Conservation (phyloP, 169 alveolate genomes). For the Eimeria necatrix region DNA sequence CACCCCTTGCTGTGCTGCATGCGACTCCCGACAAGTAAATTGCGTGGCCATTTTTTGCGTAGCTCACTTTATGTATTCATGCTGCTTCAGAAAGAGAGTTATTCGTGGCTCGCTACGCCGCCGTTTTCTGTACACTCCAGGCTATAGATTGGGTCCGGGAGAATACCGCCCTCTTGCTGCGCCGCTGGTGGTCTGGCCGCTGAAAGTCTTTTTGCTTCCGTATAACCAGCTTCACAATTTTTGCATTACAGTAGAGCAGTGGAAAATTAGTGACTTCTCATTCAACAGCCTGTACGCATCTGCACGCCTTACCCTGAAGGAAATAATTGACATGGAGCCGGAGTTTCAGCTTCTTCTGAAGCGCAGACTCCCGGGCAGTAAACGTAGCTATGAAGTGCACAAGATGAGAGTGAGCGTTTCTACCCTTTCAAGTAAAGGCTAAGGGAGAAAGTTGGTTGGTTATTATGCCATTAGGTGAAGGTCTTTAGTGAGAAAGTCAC, state of each 20-base stretch:
- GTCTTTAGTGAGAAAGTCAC: too few species aligned
- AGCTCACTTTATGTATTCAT: not conserved
- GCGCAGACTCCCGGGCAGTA: conserved; percentile 82
- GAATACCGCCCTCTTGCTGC: conserved; percentile 70
- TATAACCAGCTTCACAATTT: conserved; percentile 84
- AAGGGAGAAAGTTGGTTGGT: too few species aligned
- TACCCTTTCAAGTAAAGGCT: not conserved
- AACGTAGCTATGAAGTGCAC: conserved; percentile 86
- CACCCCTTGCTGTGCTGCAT: too few species aligned
- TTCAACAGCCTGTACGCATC: conserved; percentile 84
- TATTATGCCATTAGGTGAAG: too few species aligned
- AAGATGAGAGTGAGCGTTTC: conserved; percentile 81
- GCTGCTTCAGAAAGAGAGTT: not conserved
- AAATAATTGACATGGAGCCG: conserved; percentile 83
- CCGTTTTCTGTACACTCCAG: conserved; percentile 79
- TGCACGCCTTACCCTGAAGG: conserved; percentile 84
- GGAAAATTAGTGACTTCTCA: conserved; percentile 84
- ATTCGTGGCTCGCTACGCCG: conserved; percentile 66
- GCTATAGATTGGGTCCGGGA: conserved; percentile 73
- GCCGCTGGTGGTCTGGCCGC: conserved; percentile 78
- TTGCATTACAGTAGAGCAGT: conserved; percentile 83
- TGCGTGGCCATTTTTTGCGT: too few species aligned
- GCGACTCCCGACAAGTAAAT: too few species aligned
- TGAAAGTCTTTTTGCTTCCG: conserved; percentile 79
- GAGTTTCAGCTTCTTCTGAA: conserved; percentile 83